Evolutionary conservation across 1,284 basidiomycete genomes (phyloP), one percentile per base, ranked within the genome.

Genomic region (Meira miltonrushii): DNA sequence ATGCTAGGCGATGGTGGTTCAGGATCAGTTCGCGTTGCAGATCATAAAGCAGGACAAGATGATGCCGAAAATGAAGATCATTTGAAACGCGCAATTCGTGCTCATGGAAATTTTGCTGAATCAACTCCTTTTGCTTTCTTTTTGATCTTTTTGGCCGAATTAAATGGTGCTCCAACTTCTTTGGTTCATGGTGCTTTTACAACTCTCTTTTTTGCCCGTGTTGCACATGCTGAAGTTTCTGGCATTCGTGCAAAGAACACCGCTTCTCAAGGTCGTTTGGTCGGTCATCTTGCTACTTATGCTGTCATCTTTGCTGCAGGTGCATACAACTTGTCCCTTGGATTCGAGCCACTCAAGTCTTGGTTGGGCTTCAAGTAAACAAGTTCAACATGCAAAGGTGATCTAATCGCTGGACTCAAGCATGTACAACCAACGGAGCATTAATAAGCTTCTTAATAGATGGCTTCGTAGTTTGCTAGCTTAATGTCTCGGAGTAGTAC

Each of bases 81-180:
- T 55, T 66, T 75, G 17, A 62, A 70, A 57, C 60, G 60, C 11
- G 64, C 69, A 46, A 65, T 72, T 19, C 72, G 75, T 54, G 72
- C 71, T 12, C 71, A 75, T 55, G 72, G 57, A 56, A 77, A 76
- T 71, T 77, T 77, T 39, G 11, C 60, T 58, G 72, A 77, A 61
- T 62, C 63, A 23, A 64, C 66, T 9, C 75, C 75, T 51, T 72
- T 77, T 40, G 61, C 68, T 25, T 76, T 77, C 62, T 64, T 68
- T 61, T 66, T 77, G 47, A 67, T 78, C 68, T 78, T 78, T 72
- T 68, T 78, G 52, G 74, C 75, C 41, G 75, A 78, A 65, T 70
- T 78, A 51, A 78, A 78, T 67, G 75, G 75, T 58, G 75, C 75
- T 25, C 75, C 75, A 39, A 78, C 75, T 40, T 65, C 64, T 47